These are phyloP conservation scores for Saururus chinensis DNA, from an alignment of 164 flowering plant genomes.

Conservation along the genomic window DNA sequence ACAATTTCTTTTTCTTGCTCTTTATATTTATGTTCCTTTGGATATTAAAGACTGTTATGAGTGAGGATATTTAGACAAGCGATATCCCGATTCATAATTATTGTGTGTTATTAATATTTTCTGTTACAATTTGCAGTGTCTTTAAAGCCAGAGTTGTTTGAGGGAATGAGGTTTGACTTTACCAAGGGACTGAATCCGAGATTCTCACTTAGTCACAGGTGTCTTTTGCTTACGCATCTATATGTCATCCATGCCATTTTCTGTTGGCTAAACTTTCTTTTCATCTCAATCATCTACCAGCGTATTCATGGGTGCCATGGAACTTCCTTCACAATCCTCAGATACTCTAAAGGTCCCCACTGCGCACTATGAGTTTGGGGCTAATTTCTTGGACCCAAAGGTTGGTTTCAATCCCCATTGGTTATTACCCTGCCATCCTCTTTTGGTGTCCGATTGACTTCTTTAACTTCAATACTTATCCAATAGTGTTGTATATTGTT, in stretches of 20 bases:
- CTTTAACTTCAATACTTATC: too few relatives aligned
- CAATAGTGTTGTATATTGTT: background rate
- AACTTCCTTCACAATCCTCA: conserved; percentile 63
- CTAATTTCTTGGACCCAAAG: conserved; percentile 85
- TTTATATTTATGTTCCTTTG: too few relatives aligned
- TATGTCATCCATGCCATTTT: background rate
- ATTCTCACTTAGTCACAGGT: conserved; percentile 93
- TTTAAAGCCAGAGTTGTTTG: conserved; percentile 86
- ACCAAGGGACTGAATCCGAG: conserved; percentile 69
- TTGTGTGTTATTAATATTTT: background rate
- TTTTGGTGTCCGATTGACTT: background rate
- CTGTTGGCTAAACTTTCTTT: background rate
- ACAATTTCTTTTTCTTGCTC: too few relatives aligned
- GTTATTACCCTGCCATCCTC: background rate
- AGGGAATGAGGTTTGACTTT: conserved; percentile 93
- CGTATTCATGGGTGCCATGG: conserved; percentile 78
- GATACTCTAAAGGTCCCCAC: conserved; percentile 85
- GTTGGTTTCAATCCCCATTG: conserved; percentile 15
- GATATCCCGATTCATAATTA: too few relatives aligned
- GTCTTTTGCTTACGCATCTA: background rate
- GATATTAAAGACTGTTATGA: too few relatives aligned
- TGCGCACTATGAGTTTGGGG: conserved; percentile 90
- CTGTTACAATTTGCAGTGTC: conserved; percentile 47
- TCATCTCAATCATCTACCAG: conserved; percentile 19
- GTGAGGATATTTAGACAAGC: too few relatives aligned